Base-by-base conservation (phyloP, 768 basidiomycete genomes). In the Trametes meyenii region DNA sequence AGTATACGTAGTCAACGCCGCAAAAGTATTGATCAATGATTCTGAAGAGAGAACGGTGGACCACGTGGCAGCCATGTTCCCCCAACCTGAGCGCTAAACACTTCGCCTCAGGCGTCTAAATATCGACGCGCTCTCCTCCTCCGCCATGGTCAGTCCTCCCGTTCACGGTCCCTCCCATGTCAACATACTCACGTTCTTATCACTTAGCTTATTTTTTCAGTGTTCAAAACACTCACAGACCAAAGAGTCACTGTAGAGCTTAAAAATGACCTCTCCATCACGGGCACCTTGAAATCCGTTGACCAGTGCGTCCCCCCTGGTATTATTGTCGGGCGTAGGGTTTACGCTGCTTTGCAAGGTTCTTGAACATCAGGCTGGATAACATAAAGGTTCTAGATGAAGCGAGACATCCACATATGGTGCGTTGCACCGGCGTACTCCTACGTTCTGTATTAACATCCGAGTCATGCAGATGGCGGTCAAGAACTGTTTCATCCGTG, bases 201-300 rank as follows among this genome's bases (percentile, higher is more conserved):
- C n/a, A 19, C 35, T 7, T 24, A 92, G 94, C 88, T 96, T 68
- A 96, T 94, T 66, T 94, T 93, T 79, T 98, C 96, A 46, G 96
- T 98, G 26, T 98, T 99, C 88, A 98, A 98, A 78, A 98, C 97
- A 10, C 86, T 99, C 35, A 98, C 96, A 11, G 95, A 98, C 77
- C 96, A 98, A 72, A 86, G 89, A 70, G 96, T 98, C 69, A 94
- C 92, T 5, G 96, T 97, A 66, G 95, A 98, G 74, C 87, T 99
- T 71, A 99, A 99, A 80, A 99, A 99, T 78, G 97, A 98, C 76
- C 86, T 98, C 55, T 94, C 91, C 19, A 97, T 99, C 74, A 94
- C 91, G 11, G 96, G 96, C 1, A 89, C 92, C 26, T 77, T 99
- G 68, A 97, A 97, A 83, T 97, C 94, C 35, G 96, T 99, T 53